Conservation (phyloP, 257 asterid species). For the Cynanchum wilfordii region DNA sequence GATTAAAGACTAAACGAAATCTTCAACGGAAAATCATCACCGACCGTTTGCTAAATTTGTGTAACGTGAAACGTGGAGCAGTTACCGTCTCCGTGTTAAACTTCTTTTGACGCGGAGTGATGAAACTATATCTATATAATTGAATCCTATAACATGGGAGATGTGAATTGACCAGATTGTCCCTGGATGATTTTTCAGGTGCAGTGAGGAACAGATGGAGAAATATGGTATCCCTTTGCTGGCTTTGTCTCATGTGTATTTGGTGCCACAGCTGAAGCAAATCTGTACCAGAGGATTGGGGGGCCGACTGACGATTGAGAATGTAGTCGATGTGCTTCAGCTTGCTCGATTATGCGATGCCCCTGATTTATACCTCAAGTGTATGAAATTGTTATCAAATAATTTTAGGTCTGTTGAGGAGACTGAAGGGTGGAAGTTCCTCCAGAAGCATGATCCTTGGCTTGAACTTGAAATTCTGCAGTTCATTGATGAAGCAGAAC, state of each 20-base stretch:
- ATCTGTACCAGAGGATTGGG: conserved; percentile 56
- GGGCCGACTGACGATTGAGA: conserved; percentile 37
- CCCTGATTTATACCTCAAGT: conserved; percentile 70
- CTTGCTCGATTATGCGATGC: conserved; percentile 85
- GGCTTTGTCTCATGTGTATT: conserved; percentile 78
- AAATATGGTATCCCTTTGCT: conserved; percentile 69
- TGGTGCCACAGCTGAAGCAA: conserved; percentile 76
- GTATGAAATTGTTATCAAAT: conserved; percentile 48
- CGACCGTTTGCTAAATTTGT: conserved; percentile 1
- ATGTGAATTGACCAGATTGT: conserved; percentile 19
- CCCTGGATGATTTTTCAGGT: conserved; percentile 39
- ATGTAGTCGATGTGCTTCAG: conserved; percentile 80
- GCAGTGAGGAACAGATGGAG: conserved; percentile 71
- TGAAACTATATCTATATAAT: not conserved
- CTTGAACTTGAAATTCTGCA: conserved; percentile 83
- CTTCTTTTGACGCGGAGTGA: not conserved
- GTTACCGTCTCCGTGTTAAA: not conserved
- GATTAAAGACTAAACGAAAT: not conserved
- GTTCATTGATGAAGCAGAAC: conserved; percentile 74
- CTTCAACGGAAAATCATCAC: not conserved
- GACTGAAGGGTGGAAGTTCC: conserved; percentile 85
- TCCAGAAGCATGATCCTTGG: conserved; percentile 68
- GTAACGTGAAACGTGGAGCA: conserved; percentile 6
- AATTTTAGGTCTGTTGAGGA: conserved; percentile 60
- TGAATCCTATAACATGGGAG: not conserved